Base-by-base conservation (phyloP, 192 early-diverging fungal genomes). In the Coemansia sp. region DNA sequence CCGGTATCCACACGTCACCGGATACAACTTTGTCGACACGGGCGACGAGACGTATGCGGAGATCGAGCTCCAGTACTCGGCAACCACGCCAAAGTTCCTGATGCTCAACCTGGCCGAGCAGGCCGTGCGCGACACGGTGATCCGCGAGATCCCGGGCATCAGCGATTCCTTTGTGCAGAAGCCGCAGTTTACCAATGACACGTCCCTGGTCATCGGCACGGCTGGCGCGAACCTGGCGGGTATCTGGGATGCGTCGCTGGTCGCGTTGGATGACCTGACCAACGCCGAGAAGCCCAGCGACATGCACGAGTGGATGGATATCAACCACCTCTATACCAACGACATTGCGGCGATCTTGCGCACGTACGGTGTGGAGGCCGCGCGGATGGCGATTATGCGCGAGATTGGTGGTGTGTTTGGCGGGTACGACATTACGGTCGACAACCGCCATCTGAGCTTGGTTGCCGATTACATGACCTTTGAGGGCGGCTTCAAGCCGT, bases 381-480 rank as follows among this genome's bases (percentile, higher is more conserved):
- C 95, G 0, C 78, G 95, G 9, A 80, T 78, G 25, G 81, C 92
- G 13, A 94, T 99, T 41, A 87, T 96, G 63, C 83, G 85, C 41
- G 95, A 99, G 76, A 82, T 99, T 38, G 81, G 82, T 6, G 74
- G 76, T 18, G 97, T 99, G 25, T 99, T 99, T 58, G 85, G 78
- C 29, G 90, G 85, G 2, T 99, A 98, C 61, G 86, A 92, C 40
- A 99, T 99, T 47, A 78, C 67, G 35, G 89, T 99, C 43, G 89
- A 99, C 69, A 75, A 75, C 30, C 86, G 95, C n/a, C 97, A 99
- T 62, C 82, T 99, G 69, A 83, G 83, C 28, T 60, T 99, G 50
- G 94, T 99, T 69, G 94, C 94, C 32, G 97, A 99, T 61, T 97
- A 94, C 62, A 99, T 99, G 97, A 99, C 97, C 0, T 98, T 96